Evolutionary conservation across 2,329 filamentous ascomycete genomes (phyloP), one percentile per base, ranked within the genome.

Genomic region (Ceratocystis huliohia): DNA sequence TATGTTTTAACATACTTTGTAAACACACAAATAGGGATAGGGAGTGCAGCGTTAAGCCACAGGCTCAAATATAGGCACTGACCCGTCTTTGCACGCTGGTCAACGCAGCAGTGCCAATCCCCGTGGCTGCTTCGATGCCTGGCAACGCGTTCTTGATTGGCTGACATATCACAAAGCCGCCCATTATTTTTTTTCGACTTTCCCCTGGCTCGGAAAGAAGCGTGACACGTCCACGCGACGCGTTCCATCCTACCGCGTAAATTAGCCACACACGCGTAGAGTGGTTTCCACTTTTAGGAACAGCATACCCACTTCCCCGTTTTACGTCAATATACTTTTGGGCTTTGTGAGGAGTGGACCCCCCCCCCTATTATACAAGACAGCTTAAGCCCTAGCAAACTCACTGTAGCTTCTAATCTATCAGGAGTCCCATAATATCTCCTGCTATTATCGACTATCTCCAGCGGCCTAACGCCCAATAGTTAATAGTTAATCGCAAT

Each of bases 391-490:
- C 46, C 46, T 50, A 50, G 46, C 46, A 50, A 50, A 1, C 10
- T 41, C 37, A 41, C 37, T 15, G 37, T 41, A 13, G 37, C 37
- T 15, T 15, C 37, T 37, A 10, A 37, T 37, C 8, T 37, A 3
- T 37, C 33, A 37, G 33, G 48, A 53, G 20, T 13, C 22, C 22
- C 5, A 7, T 5, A 25, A n/a, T 65, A 67, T 62, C 33, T 67
- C 66, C 66, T 67, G 33, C 66, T 67, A 67, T 67, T 10, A 65
- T 67, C 66, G 66, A 48, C 66, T 67, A 67, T 67, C 56, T 67
- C 66, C 66, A 67, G 28, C 66, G 63, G 66, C 46, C 56, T 37
- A 8, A 30, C 30, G 33, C 25, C 10, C 4, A 30, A 5, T 7
- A 30, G n/a, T n/a, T n/a, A 4, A 5, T n/a, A n/a, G 33, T 7